A percentile compares a stretch with the other conserved stretches of the same genome.
Evolutionary conservation across 2,329 filamentous ascomycete genomes (phyloP).

Genomic region (Paradendryphiella salina): DNA sequence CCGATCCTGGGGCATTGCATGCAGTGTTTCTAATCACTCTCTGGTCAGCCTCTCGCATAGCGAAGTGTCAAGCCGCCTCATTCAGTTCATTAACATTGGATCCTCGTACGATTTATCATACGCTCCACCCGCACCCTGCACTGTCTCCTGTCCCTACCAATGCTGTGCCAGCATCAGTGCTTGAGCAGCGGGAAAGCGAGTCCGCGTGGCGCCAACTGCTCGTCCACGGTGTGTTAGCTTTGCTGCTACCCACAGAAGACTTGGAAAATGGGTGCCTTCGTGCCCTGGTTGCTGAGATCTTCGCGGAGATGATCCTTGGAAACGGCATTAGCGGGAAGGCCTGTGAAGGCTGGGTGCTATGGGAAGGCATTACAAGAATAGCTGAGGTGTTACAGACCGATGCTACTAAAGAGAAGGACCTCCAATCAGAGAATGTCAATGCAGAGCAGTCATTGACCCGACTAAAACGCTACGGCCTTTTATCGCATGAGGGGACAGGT

Average conservation of each 20-base stretch:
- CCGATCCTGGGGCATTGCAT: slow-evolving; percentile 24
- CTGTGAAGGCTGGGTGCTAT: slow-evolving; percentile 86
- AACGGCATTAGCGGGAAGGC: slow-evolving; percentile 78
- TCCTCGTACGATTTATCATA: slow-evolving; percentile 76
- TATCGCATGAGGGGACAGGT: slow-evolving; percentile 44
- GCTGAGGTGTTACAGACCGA: slow-evolving; percentile 53
- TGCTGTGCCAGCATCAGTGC: slow-evolving; percentile 55
- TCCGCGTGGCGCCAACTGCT: slow-evolving; percentile 82
- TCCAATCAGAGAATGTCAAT: slow-evolving; percentile 35
- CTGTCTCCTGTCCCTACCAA: slow-evolving; percentile 73
- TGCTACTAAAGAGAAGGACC: slow-evolving; percentile 35
- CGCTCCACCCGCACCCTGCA: slow-evolving; percentile 77
- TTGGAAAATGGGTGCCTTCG: slow-evolving; percentile 84
- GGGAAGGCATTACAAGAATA: slow-evolving; percentile 78
- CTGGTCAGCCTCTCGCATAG: slow-evolving; percentile 69
- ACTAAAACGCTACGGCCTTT: slow-evolving; percentile 61
- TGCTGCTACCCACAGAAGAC: slow-evolving; percentile 90
- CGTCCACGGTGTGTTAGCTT: slow-evolving; percentile 77
- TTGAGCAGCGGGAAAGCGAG: slow-evolving; percentile 75
- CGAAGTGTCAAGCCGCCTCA: slow-evolving; percentile 60
- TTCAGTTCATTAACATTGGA: slow-evolving; percentile 64
- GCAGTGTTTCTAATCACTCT: slow-evolving; percentile 30
- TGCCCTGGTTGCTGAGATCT: slow-evolving; percentile 79
- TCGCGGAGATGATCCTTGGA: slow-evolving; percentile 87
- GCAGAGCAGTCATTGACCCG: slow-evolving; percentile 46